Evolutionary conservation across 2,329 filamentous ascomycete genomes (phyloP), one percentile per base, ranked within the genome.

Genomic region (Claviceps pusilla): DNA sequence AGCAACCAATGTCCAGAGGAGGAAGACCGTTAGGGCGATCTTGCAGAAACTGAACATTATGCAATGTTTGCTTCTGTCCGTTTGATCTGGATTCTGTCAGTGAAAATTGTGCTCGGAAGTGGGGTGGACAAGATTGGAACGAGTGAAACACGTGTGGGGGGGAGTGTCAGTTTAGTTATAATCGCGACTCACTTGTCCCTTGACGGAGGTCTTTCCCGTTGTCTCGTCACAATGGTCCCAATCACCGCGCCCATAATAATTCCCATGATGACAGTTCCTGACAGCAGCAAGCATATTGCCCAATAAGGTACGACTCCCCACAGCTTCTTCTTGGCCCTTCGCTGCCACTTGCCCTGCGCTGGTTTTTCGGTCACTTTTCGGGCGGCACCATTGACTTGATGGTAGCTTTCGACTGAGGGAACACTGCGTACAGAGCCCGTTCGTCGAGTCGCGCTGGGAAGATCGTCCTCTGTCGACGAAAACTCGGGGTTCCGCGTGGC

Each of bases 401-500:
- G 76, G 46, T 74, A 71, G 58, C 76, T 82, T 7, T 55, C 53
- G 29, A 52, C 35, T 4, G 55, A 55, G 19, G 61, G 65, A 5
- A 78, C 75, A 59, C 78, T 83, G 43, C 75, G 68, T 1, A 75
- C 68, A 50, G 73, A 72, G 7, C 73, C 73, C 14, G 78, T 77
- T 31, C 71, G 47, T 6, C 35, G 50, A 41, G 53, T 71, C 31
- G 74, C 72, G 6, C 73, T 71, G 48, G 72, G 70, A 1, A 81
- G 65, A 50, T 82, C 75, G 47, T 82, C 75, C 47, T 71, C 68
- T 4, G 71, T 73, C 1, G 79, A 80, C 14, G 78, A 74, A 64
- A 81, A 84, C 59, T 83, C 80, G 0, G 80, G 81, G 56, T 84
- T 77, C 31, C 77, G 72, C 7, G 80, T 78, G 3, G 80, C 80